phyloP scores from a whole-genome alignment of 768 basidiomycete genomes.

The Podaxis sp. region DNA sequence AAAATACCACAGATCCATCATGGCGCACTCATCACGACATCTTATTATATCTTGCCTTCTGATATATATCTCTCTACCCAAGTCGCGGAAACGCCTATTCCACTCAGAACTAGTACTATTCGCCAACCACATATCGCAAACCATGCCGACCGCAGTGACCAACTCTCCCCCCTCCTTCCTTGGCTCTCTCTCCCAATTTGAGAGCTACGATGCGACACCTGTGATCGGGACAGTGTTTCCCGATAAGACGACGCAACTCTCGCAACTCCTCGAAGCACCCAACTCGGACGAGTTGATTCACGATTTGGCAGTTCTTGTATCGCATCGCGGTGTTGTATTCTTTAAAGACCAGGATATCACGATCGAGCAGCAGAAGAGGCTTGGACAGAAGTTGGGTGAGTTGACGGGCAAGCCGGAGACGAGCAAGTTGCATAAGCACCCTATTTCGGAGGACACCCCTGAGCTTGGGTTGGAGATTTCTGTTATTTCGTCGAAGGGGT shows the following conservation, averaged over 20 bases:
- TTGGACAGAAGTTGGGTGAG: slow-evolving; percentile 44
- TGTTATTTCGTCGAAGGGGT: slow-evolving; percentile 45
- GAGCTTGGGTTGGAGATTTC: slow-evolving; percentile 51
- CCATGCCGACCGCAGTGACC: not conserved
- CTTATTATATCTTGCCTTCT: not conserved
- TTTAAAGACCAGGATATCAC: slow-evolving; percentile 52
- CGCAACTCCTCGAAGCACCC: slow-evolving; percentile 35
- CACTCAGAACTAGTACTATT: too few relatives aligned
- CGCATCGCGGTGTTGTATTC: slow-evolving; percentile 61
- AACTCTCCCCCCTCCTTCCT: slow-evolving; percentile 17
- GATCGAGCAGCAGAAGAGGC: slow-evolving; percentile 45
- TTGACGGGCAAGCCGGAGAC: slow-evolving; percentile 43
- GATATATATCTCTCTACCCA: not conserved
- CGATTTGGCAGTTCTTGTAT: slow-evolving; percentile 50
- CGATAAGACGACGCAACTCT: slow-evolving; percentile 39
- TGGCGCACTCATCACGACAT: not conserved
- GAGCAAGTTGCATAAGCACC: slow-evolving; percentile 52
- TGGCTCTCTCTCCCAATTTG: slow-evolving; percentile 31
- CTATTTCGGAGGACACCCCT: slow-evolving; percentile 42
- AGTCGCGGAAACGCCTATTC: not conserved
- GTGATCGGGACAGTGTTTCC: slow-evolving; percentile 55
- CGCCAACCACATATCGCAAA: not conserved
- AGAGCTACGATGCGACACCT: slow-evolving; percentile 40
- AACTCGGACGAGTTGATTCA: slow-evolving; percentile 47
- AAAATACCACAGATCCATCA: not conserved